Base-by-base conservation (phyloP, 106 monocot species). In the Chionographis japonica region DNA sequence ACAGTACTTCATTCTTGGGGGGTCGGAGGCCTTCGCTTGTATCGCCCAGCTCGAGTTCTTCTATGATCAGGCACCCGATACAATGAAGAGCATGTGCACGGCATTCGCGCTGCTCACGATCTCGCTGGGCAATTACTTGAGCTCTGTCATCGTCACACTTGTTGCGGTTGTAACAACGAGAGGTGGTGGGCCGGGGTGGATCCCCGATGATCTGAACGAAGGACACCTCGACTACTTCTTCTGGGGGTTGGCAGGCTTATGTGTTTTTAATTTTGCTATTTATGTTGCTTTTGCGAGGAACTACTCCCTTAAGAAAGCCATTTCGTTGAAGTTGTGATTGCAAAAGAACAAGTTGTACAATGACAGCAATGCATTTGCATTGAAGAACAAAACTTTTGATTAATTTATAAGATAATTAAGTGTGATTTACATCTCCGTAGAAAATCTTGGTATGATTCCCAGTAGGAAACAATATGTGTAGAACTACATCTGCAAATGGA, bases 41-140 rank as follows among this genome's bases (percentile, higher is more conserved):
- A 68, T 84, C 11, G 78, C 75, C 4, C 88, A 81, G 50, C 64
- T 84, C 1, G 80, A 84, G 75, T 88, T 88, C 63, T 88, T 88
- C 75, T 77, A 84, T n/a, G 81, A 74, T 4, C 74, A 88, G 50
- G 69, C 70, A 0, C 88, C 88, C 0, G 72, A 76, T 42, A 51
- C 52, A 4, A 84, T 88, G 88, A 88, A 62, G 61, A 84, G 77
- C 75, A 49, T 76, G 13, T 78, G 73, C 36, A 81, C 84, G 0
- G 65, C 81, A 6, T 19, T 88, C 6, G 74, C 74, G 4, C 51
- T 88, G 72, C 68, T 88, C 19, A 66, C 78, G 0, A 63, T 76
- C 27, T 39, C 81, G 0, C 49, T 81, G 6, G 78, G 84, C 15
- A 74, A 75, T 57, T 88, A 84, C 54, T 57, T 81, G 65, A 88